Evolutionary conservation across 495 filamentous ascomycete species (phyloP), one percentile per base, ranked within the genome.

Genomic region (Immersiella caudata): DNA sequence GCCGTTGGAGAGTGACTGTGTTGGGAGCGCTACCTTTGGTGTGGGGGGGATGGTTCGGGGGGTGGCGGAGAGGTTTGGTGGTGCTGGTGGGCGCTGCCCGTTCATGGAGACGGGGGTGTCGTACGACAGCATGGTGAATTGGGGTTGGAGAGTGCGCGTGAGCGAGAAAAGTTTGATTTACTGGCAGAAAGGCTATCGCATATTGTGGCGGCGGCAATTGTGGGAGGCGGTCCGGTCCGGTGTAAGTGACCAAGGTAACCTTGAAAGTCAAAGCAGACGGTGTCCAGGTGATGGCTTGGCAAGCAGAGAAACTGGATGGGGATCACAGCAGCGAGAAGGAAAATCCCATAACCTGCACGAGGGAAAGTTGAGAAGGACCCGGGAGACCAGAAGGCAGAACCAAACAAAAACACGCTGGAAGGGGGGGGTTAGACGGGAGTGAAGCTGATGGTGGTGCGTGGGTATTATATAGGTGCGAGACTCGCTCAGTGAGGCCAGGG

Each of bases 101-200:
- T 78, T 79, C 40, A 81, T 66, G 14, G 80, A 62, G 27, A 80
- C 69, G 12, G 80, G 72, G 18, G 73, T 67, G 49, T 81, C 79
- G 74, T 79, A 80, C 29, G 80, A 79, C 33, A 84, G 77, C 80
- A 83, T 82, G 35, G 52, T 74, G 46, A 55, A 14, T 36, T 33
- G 24, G 57, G 27, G 40, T 57, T 40, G 20, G 20, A 7, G 24
- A 18, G 35, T 64, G 21, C 5, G 18, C 25, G 33, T 33, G 56
- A 22, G 1, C 8, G 27, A 59, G 56, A 33, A 8, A 33, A n/a
- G 56, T 22, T 59, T 22, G 56, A 26, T 11, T 55, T 26, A 59
- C 22, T 33, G 56, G 21, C 16, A 59, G 56, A 55, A 24, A 26
- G 24, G 26, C 68, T 70, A 68, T 67, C 68, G 66, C 60, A 69